Conservation (phyloP, 768 basidiomycete genomes). For the Amyloporia xantha region DNA sequence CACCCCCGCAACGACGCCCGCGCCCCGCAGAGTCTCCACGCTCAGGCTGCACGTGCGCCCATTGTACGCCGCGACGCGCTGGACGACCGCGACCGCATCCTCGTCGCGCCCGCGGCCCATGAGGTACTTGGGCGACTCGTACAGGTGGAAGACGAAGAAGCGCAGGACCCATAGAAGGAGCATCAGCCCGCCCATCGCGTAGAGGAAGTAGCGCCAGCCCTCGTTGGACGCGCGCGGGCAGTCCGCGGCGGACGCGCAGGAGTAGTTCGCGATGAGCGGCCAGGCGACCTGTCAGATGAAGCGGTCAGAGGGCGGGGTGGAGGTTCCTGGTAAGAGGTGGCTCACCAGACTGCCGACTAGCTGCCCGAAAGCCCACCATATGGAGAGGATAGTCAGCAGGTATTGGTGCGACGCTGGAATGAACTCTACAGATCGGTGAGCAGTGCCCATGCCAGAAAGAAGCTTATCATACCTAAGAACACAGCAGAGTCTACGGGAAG, state of each 20-base stretch:
- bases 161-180: conserved; percentile 54
- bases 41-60: conserved; percentile 42
- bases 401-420: conserved; percentile 70
- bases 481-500: conserved; percentile 72
- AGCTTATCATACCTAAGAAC: conserved; percentile 51
- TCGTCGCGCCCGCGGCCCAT: conserved; percentile 62
- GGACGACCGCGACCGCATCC: conserved; percentile 55
- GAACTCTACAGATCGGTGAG: conserved; percentile 39
- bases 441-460: neutral
- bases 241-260: conserved; percentile 38
- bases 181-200: conserved; percentile 65
- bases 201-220: conserved; percentile 78
- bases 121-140: conserved; percentile 68
- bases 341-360: conserved; percentile 34
- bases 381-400: conserved; percentile 63
- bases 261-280: conserved; percentile 65
- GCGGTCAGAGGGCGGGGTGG: neutral
- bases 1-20: conserved; percentile 10
- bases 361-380: conserved; percentile 80
- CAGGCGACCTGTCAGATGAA: conserved; percentile 47
- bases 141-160: conserved; percentile 59
- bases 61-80: conserved; percentile 56
- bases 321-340: neutral
- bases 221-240: conserved; percentile 48
- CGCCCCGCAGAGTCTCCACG: conserved; percentile 39